Conservation (phyloP, 2,329 filamentous ascomycete genomes). For the Pseudophaeomoniella oleicola region DNA sequence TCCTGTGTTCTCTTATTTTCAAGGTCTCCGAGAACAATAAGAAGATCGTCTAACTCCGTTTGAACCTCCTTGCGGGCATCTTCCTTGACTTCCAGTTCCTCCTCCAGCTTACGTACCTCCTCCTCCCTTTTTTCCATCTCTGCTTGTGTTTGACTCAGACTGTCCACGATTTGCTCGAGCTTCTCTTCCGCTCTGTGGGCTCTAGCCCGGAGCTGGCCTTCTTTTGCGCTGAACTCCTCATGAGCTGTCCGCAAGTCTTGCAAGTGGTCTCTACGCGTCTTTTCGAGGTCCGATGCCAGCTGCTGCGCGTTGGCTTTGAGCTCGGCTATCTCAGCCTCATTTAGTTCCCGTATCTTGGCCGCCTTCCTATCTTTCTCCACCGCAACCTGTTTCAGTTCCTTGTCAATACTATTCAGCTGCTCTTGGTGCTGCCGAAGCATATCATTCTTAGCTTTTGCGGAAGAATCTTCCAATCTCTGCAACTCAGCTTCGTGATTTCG, state of each 20-base stretch:
- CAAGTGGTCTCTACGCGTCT: slow-evolving; percentile 45
- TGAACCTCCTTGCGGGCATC: slow-evolving; percentile 51
- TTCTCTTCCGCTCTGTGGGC: slow-evolving; percentile 27
- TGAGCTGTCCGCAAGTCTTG: slow-evolving; percentile 45
- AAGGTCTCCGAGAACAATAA: slow-evolving; percentile 67
- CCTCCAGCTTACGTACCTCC: slow-evolving; percentile 11
- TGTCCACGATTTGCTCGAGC: slow-evolving; percentile 18
- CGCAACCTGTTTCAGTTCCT: slow-evolving; percentile 29
- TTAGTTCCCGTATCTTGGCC: slow-evolving; percentile 21
- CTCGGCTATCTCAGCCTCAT: slow-evolving; percentile 50
- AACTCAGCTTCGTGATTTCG: slow-evolving; percentile 52
- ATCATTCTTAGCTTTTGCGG: slow-evolving; percentile 26
- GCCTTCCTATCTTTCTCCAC: slow-evolving; percentile 25
- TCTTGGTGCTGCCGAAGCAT: slow-evolving; percentile 27
- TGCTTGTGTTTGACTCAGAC: slow-evolving; percentile 4
- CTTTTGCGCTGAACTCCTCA: slow-evolving; percentile 33
- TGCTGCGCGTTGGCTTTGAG: slow-evolving; percentile 45
- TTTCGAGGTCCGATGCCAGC: slow-evolving; percentile 32
- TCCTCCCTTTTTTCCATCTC: slow-evolving; percentile 16
- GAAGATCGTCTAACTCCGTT: slow-evolving; percentile 62
- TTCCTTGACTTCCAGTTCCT: slow-evolving; percentile 32
- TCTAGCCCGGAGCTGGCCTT: slow-evolving; percentile 33
- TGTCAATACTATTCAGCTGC: slow-evolving; percentile 32
- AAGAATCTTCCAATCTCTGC: slow-evolving; percentile 31
- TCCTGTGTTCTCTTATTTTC: slow-evolving; percentile 65